Evolutionary conservation across 805 yeast species (phyloP).

Genomic region (Kuraishia molischiana): DNA sequence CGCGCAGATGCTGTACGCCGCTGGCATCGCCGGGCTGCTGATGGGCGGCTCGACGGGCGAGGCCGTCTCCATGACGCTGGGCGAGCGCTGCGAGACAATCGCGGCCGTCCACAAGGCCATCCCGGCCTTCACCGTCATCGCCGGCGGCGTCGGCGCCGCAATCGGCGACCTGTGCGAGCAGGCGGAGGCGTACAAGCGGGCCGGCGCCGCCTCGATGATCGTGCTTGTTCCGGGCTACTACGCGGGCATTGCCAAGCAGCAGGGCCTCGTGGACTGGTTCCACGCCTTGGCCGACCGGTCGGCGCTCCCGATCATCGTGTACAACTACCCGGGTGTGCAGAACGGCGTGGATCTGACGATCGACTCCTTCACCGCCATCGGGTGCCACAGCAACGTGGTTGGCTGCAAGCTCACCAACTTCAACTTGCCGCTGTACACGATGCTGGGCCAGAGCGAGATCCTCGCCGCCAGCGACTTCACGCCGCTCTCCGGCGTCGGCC

Average conservation of each 20-base stretch:
- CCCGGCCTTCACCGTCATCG: conserved; percentile 27
- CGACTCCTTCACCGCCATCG: conserved; percentile 24
- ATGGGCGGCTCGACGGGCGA: conserved; percentile 45
- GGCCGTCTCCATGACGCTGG: conserved; percentile 32
- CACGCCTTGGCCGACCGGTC: conserved; percentile 29
- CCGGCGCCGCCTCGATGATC: conserved; percentile 25
- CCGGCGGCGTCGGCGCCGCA: conserved; percentile 34
- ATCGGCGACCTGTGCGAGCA: conserved; percentile 30
- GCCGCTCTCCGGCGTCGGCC: conserved; percentile 39
- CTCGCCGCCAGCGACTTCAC: conserved; percentile 26
- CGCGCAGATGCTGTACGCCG: conserved; percentile 26
- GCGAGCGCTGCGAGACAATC: conserved; percentile 27
- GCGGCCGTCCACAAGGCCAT: conserved; percentile 23
- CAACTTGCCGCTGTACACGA: conserved; percentile 31
- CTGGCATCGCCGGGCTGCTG: conserved; percentile 35
- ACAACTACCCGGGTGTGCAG: conserved; percentile 37
- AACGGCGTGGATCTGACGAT: conserved; percentile 26
- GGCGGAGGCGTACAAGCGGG: conserved; percentile 17
- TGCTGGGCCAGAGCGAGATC: conserved; percentile 29
- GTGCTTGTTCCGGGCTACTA: conserved; percentile 37
- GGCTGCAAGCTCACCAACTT: conserved; percentile 41
- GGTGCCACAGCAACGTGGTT: conserved; percentile 30
- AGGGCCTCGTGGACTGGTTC: conserved; percentile 33
- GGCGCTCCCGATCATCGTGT: conserved; percentile 30
- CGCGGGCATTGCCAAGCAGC: conserved; percentile 28